Base-by-base conservation (phyloP, 495 filamentous ascomycete genomes). In the Amphirosellinia nigrospora region DNA sequence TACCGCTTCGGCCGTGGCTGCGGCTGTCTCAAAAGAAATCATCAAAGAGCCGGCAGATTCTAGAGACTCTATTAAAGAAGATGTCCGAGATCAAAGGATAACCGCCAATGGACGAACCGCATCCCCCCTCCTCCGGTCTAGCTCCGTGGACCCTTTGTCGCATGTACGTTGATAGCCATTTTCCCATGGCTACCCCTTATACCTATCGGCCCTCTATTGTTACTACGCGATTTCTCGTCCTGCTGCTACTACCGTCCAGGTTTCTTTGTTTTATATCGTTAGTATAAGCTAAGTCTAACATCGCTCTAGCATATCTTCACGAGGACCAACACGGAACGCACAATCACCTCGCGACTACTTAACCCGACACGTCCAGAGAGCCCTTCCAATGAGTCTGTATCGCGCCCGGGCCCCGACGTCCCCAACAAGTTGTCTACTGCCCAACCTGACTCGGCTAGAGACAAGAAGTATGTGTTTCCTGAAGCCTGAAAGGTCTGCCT, bases 281-380 rank as follows among this genome's bases (percentile, higher is more conserved):
- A 19, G 55, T 48, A 21, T 61, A 15, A 39, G 21, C 13, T 61
- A 15, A 39, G 21, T 6, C 58, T 61, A n/a, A 23, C 36, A 19
- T 41, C 10, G n/a, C 26, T 58, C 59, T 46, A 86, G 82, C 82
- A 97, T 77, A 97, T 97, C 62, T 87, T 94, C 64, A 88, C 92
- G 76, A 89, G 93, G 74, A 94, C 92, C 61, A 93, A 93, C 78
- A 93, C 91, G 23, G 88, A 91, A 70, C 89, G 87, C 64, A 87
- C 88, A 19, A 88, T 92, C 64, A 87, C 90, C 10, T 83, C 89
- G 48, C 92, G 90, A 72, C 79, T 91, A 60, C 88, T 92, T 36
- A 87, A 84, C 43, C 78, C 84, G 66, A 80, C 85, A n/a, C 73
- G 81, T 68, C 74, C 88, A 67, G 84, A 86, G 8, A 84, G 85